These are phyloP conservation scores for Teratosphaeria destructans DNA, from an alignment of 2,329 filamentous ascomycete species.

Conservation along the genomic window DNA sequence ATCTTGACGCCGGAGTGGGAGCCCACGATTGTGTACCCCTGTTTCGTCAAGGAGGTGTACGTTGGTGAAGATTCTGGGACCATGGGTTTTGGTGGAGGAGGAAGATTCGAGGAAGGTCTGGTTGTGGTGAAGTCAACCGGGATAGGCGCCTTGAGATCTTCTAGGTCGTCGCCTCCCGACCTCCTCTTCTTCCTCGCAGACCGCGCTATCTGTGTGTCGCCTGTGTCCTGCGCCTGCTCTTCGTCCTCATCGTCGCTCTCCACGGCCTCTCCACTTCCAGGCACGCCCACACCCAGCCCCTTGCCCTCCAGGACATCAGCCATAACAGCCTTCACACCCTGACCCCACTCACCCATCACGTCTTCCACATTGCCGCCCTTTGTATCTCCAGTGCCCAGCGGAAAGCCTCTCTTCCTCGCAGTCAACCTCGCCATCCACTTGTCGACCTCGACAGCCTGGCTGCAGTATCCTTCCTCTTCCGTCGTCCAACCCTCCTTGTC, in stretches of 20 bases:
- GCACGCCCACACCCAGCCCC: conserved; percentile 54
- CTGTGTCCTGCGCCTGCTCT: conserved; percentile 24
- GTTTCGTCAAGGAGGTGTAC: conserved; percentile 80
- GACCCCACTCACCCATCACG: conserved; percentile 65
- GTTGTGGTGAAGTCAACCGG: conserved; percentile 82
- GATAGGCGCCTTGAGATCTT: conserved; percentile 60
- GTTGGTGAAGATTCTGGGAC: conserved; percentile 85
- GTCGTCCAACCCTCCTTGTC: conserved; percentile 87
- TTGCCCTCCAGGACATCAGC: conserved; percentile 45
- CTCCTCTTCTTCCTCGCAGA: conserved; percentile 26
- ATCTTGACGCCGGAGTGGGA: conserved; percentile 96
- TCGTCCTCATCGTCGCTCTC: conserved; percentile 74
- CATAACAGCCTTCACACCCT: conserved; percentile 63
- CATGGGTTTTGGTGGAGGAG: conserved; percentile 66
- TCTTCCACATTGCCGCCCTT: conserved; percentile 53
- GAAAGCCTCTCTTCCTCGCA: conserved; percentile 73
- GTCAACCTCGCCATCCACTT: conserved; percentile 97
- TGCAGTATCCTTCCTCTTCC: conserved; percentile 83
- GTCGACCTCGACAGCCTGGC: conserved; percentile 81
- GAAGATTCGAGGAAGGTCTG: conserved; percentile 35
- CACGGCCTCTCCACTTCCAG: conserved; percentile 69
- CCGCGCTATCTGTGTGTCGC: conserved; percentile 26
- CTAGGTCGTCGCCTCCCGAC: conserved; percentile 59
- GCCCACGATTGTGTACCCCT: conserved; percentile 91
- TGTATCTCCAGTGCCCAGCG: conserved; percentile 77